These are phyloP conservation scores for Hypoxylon sp. DNA, from an alignment of 2,329 filamentous ascomycete species.

Conservation along the genomic window DNA sequence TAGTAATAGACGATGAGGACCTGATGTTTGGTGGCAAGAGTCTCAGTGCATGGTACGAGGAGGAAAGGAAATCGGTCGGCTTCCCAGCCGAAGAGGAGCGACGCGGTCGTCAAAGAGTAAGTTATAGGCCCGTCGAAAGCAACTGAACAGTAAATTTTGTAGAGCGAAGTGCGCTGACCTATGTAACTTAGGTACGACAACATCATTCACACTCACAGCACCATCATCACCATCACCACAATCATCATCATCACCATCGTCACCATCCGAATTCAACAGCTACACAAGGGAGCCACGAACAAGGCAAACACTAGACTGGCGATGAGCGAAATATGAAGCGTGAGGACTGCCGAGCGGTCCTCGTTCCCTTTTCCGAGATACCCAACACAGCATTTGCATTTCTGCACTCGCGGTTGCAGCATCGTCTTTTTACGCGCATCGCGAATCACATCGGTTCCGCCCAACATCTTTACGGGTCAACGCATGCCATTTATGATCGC, in stretches of 20 bases:
- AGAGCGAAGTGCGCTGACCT: constrained; percentile 29
- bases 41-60: constrained; percentile 72
- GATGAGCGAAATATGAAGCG: not conserved
- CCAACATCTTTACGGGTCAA: constrained; percentile 12
- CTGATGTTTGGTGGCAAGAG: constrained; percentile 73
- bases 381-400: constrained; percentile 48
- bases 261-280: constrained; percentile 44
- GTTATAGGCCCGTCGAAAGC: constrained; percentile 17
- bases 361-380: constrained; percentile 47
- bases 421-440: constrained; percentile 13
- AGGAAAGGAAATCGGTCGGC: constrained; percentile 65
- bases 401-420: constrained; percentile 31
- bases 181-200: constrained; percentile 44
- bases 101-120: constrained; percentile 59
- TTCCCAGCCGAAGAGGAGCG: constrained; percentile 60
- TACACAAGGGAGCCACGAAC: constrained; percentile 41
- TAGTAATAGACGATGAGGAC: constrained; percentile 73
- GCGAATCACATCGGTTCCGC: constrained; percentile 9
- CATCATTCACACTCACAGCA: constrained; percentile 43
- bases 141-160: not conserved
- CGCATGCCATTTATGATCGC: constrained; percentile 23
- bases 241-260: constrained; percentile 47
- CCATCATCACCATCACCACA: constrained; percentile 34
- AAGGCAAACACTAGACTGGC: constrained; percentile 48
- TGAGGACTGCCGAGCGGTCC: constrained; percentile 31